A percentile compares a stretch with the other conserved stretches of the same genome.
Evolutionary conservation across 164 flowering plant species (phyloP).

Genomic region (Vitis cinerea): DNA sequence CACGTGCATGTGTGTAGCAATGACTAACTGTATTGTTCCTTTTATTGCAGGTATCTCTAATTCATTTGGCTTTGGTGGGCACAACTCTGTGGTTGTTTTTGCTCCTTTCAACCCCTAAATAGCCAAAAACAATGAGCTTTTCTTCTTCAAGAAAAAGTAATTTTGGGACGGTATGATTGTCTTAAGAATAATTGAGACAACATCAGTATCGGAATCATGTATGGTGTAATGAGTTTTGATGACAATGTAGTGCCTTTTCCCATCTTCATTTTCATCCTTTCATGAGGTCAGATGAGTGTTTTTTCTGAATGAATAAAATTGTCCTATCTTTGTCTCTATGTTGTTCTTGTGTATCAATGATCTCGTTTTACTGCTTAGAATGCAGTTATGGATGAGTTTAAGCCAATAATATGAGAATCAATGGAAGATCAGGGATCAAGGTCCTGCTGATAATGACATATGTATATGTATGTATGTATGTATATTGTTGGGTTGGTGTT

Average conservation of each 20-base stretch:
- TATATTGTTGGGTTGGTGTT: no score
- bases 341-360: background rate
- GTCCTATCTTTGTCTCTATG: background rate
- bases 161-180: background rate
- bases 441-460: no score
- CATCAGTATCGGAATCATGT: background rate
- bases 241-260: conserved; percentile 2
- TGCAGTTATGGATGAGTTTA: background rate
- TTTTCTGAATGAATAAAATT: conserved; percentile 2
- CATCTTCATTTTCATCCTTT: background rate
- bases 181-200: background rate
- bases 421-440: no score
- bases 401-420: no score
- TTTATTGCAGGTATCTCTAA: conserved; percentile 57
- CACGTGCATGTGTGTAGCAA: no score
- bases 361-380: background rate
- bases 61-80: conserved; percentile 75
- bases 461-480: no score
- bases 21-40: conserved; percentile 11
- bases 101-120: conserved; percentile 58
- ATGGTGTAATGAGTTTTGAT: background rate
- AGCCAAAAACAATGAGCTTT: background rate
- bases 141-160: background rate
- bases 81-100: conserved; percentile 69
- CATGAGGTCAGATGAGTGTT: background rate